phyloP scores from a whole-genome alignment of 73 alveolate species.

The Tetrahymena thermophila region DNA sequence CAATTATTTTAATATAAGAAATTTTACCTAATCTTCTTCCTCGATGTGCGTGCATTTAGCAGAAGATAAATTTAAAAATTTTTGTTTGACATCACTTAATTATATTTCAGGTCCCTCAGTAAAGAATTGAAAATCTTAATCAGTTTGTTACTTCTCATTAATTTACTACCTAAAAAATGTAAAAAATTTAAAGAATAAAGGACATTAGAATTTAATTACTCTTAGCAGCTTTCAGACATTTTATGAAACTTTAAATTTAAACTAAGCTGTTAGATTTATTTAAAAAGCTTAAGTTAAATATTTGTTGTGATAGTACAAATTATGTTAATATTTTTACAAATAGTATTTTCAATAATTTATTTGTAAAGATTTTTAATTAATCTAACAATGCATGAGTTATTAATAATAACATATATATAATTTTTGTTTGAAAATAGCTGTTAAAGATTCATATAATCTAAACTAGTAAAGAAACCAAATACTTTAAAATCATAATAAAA shows the following conservation, averaged over 20 bases:
- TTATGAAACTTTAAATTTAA: too few relatives aligned
- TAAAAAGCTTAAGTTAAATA: neutral
- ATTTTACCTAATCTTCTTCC: neutral
- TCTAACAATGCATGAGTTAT: neutral
- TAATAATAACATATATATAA: neutral
- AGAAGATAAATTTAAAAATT: neutral
- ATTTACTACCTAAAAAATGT: neutral
- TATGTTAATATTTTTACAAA: neutral
- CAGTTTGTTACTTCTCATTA: neutral
- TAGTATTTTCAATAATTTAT: neutral
- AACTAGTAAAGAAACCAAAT: too few relatives aligned
- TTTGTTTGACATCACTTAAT: neutral
- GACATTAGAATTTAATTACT: neutral
- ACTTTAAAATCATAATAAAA: neutral
- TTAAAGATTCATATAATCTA: neutral
- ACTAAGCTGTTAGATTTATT: too few relatives aligned
- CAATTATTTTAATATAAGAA: neutral
- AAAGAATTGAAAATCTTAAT: neutral
- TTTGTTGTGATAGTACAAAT: neutral
- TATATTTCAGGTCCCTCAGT: neutral
- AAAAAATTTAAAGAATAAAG: neutral
- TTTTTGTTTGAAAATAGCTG: neutral
- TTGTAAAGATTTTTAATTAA: neutral
- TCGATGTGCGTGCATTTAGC: neutral
- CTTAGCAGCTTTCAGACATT: neutral